These are phyloP conservation scores for Quercus bicolor DNA, from an alignment of 306 rosid species.

Conservation along the genomic window DNA sequence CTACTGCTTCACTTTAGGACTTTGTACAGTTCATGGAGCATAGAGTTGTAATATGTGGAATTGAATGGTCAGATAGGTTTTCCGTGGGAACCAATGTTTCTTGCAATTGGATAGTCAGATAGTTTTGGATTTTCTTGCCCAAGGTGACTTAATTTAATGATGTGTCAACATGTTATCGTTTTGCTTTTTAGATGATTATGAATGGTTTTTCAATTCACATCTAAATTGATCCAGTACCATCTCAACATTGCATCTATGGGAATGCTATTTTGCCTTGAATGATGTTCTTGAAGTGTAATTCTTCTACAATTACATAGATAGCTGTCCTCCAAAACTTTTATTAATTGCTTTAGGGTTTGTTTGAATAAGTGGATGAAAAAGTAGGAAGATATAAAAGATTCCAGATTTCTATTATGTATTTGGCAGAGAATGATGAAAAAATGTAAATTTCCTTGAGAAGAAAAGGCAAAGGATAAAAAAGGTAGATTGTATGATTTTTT, in stretches of 20 bases:
- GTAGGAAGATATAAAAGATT: neutral
- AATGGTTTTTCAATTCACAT: neutral
- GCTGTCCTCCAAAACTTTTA: no score
- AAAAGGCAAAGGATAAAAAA: no score
- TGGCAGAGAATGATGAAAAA: no score
- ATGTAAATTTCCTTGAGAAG: no score
- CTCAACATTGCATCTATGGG: neutral
- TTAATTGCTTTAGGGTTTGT: no score
- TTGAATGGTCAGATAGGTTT: neutral
- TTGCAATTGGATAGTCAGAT: neutral
- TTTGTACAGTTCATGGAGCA: constrained; percentile 6
- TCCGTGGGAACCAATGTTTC: neutral
- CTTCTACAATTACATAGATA: neutral
- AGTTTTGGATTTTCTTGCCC: neutral
- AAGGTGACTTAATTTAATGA: neutral
- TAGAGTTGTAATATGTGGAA: neutral
- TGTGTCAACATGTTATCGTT: neutral
- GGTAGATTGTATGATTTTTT: no score
- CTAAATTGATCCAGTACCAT: neutral
- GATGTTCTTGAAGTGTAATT: neutral
- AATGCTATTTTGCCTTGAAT: neutral
- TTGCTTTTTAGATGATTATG: neutral
- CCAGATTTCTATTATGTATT: neutral
- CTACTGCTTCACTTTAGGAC: constrained; percentile 1
- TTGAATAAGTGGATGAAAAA: no score